Conservation (phyloP, 1,139 yeast species). For the Magnusiomyces clavatus region DNA sequence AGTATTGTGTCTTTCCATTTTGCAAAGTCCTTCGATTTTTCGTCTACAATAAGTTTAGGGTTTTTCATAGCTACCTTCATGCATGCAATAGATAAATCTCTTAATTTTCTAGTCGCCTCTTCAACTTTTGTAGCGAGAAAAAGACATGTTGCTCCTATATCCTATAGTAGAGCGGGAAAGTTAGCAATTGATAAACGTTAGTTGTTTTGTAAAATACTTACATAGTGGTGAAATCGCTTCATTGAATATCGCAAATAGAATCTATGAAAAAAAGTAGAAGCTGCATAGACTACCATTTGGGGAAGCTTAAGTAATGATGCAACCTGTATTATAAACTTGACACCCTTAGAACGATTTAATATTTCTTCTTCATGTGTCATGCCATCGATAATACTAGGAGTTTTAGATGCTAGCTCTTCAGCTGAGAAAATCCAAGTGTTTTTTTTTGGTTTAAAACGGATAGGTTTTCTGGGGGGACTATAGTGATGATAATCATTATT, state of each 20-base stretch:
- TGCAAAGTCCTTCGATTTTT: conserved; percentile 43
- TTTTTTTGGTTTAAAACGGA: conserved; percentile 4
- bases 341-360: conserved; percentile 40
- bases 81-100: conserved; percentile 42
- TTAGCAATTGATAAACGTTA: conserved; percentile 21
- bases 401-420: conserved; percentile 11
- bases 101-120: conserved; percentile 41
- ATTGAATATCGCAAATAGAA: conserved; percentile 42
- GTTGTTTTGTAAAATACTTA: background rate
- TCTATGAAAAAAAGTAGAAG: conserved; percentile 43
- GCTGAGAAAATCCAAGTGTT: conserved; percentile 14
- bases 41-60: conserved; percentile 36
- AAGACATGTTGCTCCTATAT: conserved; percentile 43
- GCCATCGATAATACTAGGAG: conserved; percentile 36
- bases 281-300: conserved; percentile 41
- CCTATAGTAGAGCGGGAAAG: background rate
- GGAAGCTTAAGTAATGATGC: conserved; percentile 40
- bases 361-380: conserved; percentile 36
- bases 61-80: conserved; percentile 41
- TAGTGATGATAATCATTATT: background rate
- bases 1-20: conserved; percentile 43
- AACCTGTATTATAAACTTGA: conserved; percentile 38
- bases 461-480: background rate
- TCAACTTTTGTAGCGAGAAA: conserved; percentile 48
- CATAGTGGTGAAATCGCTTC: conserved; percentile 35